phyloP scores from a whole-genome alignment of 345 rosid genomes.

The Carallia pectinifolia region DNA sequence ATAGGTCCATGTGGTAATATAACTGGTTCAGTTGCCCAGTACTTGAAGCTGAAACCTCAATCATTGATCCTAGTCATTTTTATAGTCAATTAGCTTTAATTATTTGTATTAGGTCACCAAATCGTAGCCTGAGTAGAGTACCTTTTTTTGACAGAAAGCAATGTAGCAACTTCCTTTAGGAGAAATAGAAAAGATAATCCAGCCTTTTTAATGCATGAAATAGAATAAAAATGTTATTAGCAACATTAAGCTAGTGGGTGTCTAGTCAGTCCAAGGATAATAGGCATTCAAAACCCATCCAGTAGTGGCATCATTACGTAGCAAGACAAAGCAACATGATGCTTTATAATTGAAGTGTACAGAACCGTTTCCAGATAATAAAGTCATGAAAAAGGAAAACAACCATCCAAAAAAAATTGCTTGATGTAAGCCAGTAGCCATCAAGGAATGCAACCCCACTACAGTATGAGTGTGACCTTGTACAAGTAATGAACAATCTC shows the following conservation, averaged over 20 bases:
- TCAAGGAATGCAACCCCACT: too few relatives aligned
- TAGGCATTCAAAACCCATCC: constrained; percentile 2
- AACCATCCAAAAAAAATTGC: background rate
- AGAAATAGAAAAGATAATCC: constrained; percentile 4
- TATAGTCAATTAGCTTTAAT: background rate
- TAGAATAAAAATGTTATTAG: constrained; percentile 1
- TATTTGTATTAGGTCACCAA: constrained; percentile 18
- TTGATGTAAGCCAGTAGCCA: constrained; percentile 1
- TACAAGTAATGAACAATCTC: constrained; percentile 3
- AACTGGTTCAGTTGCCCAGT: constrained; percentile 13
- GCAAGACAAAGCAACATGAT: constrained; percentile 12
- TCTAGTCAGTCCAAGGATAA: constrained; percentile 20
- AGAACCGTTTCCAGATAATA: background rate
- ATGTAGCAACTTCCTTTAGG: background rate
- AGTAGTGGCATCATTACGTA: constrained; percentile 5
- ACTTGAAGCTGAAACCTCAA: constrained; percentile 11
- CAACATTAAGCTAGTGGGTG: constrained; percentile 15
- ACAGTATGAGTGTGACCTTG: background rate
- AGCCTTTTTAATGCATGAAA: constrained; percentile 5
- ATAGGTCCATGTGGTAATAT: background rate
- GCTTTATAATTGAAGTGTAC: background rate
- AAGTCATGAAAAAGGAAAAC: background rate
- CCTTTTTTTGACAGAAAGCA: constrained; percentile 25
- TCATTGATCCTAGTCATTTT: background rate
- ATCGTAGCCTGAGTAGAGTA: constrained; percentile 10